These are phyloP conservation scores for Kurtzmaniella cleridarum DNA, from an alignment of 805 yeast genomes.

Conservation along the genomic window DNA sequence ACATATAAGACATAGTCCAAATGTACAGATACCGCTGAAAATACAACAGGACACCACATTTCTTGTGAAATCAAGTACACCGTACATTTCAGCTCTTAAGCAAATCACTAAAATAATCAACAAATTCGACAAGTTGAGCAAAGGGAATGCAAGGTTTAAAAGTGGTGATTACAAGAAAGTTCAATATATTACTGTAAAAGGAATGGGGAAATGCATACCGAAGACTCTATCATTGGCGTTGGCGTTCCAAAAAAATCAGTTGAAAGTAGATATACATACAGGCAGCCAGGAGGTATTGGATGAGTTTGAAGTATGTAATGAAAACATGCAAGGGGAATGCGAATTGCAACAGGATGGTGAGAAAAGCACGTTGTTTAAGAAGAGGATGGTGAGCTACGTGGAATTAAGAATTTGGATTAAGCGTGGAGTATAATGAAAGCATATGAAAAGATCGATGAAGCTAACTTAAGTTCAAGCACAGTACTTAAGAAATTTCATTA, in stretches of 20 bases:
- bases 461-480: too few relatives aligned
- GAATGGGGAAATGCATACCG: conserved; percentile 68
- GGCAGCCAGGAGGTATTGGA: conserved; percentile 67
- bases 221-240: conserved; percentile 59
- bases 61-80: conserved; percentile 60
- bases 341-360: conserved; percentile 21
- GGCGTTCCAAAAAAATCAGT: conserved; percentile 48
- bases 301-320: conserved; percentile 39
- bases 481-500: too few relatives aligned
- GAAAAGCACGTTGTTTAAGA: conserved; percentile 30
- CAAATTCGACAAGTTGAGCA: conserved; percentile 22
- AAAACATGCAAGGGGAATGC: background rate
- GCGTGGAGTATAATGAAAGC: conserved; percentile 5
- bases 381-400: conserved; percentile 43
- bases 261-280: conserved; percentile 56
- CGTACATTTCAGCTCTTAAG: conserved; percentile 69
- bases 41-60: conserved; percentile 45
- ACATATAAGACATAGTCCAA: conserved; percentile 52
- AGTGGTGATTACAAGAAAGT: conserved; percentile 33
- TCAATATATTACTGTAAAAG: conserved; percentile 51
- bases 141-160: conserved; percentile 16
- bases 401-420: conserved; percentile 40
- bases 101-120: conserved; percentile 50
- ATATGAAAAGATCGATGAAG: background rate
- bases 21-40: conserved; percentile 33